These are phyloP conservation scores for Botrytis hyacinthi DNA, from an alignment of 2,329 filamentous ascomycete species.

Conservation along the genomic window DNA sequence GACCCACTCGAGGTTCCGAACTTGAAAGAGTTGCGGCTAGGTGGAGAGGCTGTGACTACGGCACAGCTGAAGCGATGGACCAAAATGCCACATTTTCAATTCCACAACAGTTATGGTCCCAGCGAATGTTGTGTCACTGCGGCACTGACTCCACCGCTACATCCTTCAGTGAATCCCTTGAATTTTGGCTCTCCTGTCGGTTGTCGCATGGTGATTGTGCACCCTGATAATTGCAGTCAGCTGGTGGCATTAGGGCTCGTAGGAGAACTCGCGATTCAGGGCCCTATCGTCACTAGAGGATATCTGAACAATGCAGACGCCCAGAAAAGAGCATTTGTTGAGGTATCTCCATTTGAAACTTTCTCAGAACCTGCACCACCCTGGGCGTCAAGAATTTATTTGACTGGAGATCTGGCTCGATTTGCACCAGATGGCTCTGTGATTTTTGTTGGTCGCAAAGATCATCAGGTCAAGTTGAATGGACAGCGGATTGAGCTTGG, in stretches of 20 bases:
- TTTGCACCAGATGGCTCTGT: slow-evolving; percentile 52
- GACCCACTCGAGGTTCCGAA: background rate
- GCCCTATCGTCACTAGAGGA: slow-evolving; percentile 27
- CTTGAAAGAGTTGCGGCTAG: background rate
- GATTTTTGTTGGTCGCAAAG: slow-evolving; percentile 60
- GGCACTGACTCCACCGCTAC: background rate
- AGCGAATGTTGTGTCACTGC: slow-evolving; percentile 2
- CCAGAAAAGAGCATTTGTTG: background rate
- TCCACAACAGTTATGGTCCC: slow-evolving; percentile 24
- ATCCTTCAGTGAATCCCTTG: background rate
- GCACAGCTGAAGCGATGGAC: background rate
- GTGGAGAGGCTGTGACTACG: background rate
- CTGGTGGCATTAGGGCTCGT: slow-evolving; percentile 25
- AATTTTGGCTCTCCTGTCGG: slow-evolving; percentile 6
- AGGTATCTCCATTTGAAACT: background rate
- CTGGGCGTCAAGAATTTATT: background rate
- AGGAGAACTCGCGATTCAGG: slow-evolving; percentile 31
- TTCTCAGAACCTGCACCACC: background rate
- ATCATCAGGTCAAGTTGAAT: slow-evolving; percentile 64
- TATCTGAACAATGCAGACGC: slow-evolving; percentile 29
- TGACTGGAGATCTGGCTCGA: slow-evolving; percentile 25
- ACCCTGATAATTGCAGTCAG: slow-evolving; percentile 21
- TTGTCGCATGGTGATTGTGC: slow-evolving; percentile 35
- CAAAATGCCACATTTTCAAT: slow-evolving; percentile 22
- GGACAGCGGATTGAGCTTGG: slow-evolving; percentile 63